Evolutionary conservation across 139 green algal genomes (phyloP).

Genomic region (Ettlia oleoabundans): DNA sequence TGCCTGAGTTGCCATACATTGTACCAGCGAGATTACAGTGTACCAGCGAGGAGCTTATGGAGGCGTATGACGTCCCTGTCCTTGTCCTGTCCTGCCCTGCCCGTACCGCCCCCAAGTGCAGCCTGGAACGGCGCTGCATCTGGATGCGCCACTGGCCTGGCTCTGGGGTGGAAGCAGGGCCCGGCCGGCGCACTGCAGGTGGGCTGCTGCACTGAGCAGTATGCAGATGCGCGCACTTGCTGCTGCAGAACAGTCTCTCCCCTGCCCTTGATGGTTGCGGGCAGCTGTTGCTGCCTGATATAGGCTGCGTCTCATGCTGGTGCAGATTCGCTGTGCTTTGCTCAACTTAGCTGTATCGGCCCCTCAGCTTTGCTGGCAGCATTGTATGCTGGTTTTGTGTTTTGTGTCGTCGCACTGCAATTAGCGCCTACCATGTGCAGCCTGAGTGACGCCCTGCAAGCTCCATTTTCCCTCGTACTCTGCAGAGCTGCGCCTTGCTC

Average conservation of each 20-base stretch:
- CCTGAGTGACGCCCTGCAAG: neutral
- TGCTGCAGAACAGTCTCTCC: neutral
- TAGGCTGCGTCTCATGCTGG: too few species aligned
- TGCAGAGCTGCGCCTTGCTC: constrained; percentile 49
- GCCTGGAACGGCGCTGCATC: constrained; percentile 64
- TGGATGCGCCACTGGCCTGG: constrained; percentile 66
- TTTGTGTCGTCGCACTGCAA: too few species aligned
- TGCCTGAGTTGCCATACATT: too few species aligned
- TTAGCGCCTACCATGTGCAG: neutral
- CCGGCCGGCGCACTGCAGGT: constrained; percentile 36
- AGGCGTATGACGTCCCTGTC: neutral
- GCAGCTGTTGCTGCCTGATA: too few species aligned
- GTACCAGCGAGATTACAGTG: too few species aligned
- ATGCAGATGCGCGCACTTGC: neutral
- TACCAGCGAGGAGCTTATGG: too few species aligned
- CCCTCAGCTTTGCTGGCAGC: too few species aligned
- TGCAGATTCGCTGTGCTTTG: too few species aligned
- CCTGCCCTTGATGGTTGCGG: neutral
- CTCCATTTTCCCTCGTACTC: neutral
- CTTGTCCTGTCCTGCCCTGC: neutral
- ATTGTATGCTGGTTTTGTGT: too few species aligned
- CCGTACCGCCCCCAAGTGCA: neutral
- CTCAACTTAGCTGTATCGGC: too few species aligned
- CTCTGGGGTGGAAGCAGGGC: constrained; percentile 54
- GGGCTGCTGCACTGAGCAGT: neutral